Evolutionary conservation across 2,329 filamentous ascomycete species (phyloP).

Genomic region (Hypoxylon sp.): DNA sequence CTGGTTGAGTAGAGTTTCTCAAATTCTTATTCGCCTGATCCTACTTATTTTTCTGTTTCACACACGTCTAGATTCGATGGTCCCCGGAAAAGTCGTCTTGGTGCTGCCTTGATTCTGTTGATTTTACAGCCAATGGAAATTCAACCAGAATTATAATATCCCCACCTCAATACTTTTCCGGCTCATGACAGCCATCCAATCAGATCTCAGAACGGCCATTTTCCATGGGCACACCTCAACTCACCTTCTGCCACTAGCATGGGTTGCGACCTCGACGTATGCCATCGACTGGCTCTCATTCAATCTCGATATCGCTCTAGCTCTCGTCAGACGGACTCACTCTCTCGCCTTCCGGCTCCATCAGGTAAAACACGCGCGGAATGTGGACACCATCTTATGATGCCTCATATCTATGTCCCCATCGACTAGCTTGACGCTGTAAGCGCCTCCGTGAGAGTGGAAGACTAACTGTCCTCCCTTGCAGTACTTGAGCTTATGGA

Average conservation of each 20-base stretch:
- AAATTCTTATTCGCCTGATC: constrained; percentile 41
- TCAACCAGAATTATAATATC: constrained; percentile 22
- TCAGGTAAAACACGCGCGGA: constrained; percentile 44
- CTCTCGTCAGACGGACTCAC: constrained; percentile 43
- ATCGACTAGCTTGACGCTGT: constrained; percentile 42
- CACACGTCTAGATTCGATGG: constrained; percentile 39
- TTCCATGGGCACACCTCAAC: constrained; percentile 48
- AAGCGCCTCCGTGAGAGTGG: constrained; percentile 41
- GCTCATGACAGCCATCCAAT: constrained; percentile 44
- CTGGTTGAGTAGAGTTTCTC: constrained; percentile 33
- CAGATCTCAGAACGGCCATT: constrained; percentile 40
- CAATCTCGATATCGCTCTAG: constrained; percentile 43
- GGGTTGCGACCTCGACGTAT: constrained; percentile 47
- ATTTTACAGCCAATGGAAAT: constrained; percentile 51
- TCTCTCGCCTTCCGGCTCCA: constrained; percentile 40
- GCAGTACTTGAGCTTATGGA: constrained; percentile 32
- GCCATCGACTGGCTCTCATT: constrained; percentile 50
- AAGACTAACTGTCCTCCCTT: constrained; percentile 35
- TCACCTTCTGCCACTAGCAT: constrained; percentile 51
- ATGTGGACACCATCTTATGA: constrained; percentile 42
- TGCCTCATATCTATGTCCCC: constrained; percentile 40
- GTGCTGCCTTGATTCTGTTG: constrained; percentile 43
- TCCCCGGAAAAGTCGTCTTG: constrained; percentile 29
- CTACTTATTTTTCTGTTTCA: constrained; percentile 38
- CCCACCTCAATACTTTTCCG: constrained; percentile 46